Evolutionary conservation across 495 filamentous ascomycete species (phyloP).

Genomic region (Aspergillus indologenus): DNA sequence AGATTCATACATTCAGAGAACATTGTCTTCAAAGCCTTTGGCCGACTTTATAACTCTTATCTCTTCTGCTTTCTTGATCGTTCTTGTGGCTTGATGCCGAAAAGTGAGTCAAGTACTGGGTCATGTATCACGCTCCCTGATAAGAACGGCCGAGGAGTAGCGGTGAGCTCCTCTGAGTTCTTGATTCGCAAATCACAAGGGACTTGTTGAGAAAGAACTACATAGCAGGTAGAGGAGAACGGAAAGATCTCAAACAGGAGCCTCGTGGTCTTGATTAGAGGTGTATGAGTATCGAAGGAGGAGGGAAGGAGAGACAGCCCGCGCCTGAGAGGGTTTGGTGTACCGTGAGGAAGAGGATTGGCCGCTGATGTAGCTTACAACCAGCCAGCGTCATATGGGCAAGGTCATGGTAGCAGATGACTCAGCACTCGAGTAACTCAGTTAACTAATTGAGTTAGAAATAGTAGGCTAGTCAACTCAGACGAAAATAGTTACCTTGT

Average conservation of each 20-base stretch:
- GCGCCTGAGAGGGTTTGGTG: neutral
- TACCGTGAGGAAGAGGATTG: neutral
- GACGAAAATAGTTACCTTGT: too few relatives aligned
- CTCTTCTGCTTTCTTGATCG: neutral
- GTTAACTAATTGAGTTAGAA: neutral
- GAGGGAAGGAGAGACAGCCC: neutral
- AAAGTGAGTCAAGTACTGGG: neutral
- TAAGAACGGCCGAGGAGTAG: neutral
- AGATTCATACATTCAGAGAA: constrained; percentile 90
- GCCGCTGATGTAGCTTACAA: constrained; percentile 21
- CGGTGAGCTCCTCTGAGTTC: neutral
- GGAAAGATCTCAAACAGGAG: neutral
- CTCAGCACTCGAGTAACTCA: constrained; percentile 31
- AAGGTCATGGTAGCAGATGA: constrained; percentile 43
- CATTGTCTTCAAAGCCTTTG: constrained; percentile 50
- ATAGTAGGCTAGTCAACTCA: too few relatives aligned
- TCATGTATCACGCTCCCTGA: neutral
- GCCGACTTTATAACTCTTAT: too few relatives aligned
- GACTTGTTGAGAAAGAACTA: neutral
- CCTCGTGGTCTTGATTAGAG: neutral
- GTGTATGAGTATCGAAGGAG: neutral
- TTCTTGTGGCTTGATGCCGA: neutral
- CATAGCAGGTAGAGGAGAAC: neutral
- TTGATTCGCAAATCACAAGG: neutral
- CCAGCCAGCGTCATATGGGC: constrained; percentile 41